These are phyloP conservation scores for Cavenderia fasciculata DNA, from an alignment of 78 protist species.

Conservation along the genomic window DNA sequence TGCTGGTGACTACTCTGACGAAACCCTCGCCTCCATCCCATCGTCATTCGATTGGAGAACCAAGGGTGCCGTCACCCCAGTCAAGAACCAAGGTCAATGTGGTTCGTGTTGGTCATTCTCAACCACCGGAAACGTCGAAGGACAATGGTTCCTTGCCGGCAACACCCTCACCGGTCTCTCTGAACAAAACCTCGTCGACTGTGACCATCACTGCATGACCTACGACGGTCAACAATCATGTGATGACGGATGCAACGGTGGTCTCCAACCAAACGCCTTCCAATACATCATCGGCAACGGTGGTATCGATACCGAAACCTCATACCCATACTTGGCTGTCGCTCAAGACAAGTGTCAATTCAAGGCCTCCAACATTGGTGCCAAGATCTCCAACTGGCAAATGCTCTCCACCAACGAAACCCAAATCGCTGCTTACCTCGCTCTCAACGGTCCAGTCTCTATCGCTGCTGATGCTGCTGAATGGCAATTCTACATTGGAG, in stretches of 20 bases:
- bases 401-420: slow-evolving; percentile 52
- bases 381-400: slow-evolving; percentile 62
- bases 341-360: slow-evolving; percentile 73
- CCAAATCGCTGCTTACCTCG: slow-evolving; percentile 67
- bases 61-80: slow-evolving; percentile 78
- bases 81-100: slow-evolving; percentile 88
- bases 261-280: slow-evolving; percentile 82
- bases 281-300: slow-evolving; percentile 77
- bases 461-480: slow-evolving; percentile 80
- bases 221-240: slow-evolving; percentile 16
- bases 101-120: slow-evolving; percentile 80
- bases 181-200: slow-evolving; percentile 87
- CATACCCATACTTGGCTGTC: slow-evolving; percentile 87
- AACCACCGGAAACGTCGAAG: slow-evolving; percentile 64
- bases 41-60: slow-evolving; percentile 82
- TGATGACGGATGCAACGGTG: slow-evolving; percentile 89
- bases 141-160: slow-evolving; percentile 35
- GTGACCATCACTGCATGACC: slow-evolving; percentile 16
- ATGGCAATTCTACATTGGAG: slow-evolving; percentile 74
- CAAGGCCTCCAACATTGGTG: slow-evolving; percentile 23
- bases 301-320: slow-evolving; percentile 86
- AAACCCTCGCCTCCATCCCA: not conserved
- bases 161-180: slow-evolving; percentile 43
- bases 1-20: slow-evolving; percentile 6
- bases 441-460: slow-evolving; percentile 65